phyloP scores from a whole-genome alignment of 1,139 yeast species.

The Debaryomycetaceae sp. region DNA sequence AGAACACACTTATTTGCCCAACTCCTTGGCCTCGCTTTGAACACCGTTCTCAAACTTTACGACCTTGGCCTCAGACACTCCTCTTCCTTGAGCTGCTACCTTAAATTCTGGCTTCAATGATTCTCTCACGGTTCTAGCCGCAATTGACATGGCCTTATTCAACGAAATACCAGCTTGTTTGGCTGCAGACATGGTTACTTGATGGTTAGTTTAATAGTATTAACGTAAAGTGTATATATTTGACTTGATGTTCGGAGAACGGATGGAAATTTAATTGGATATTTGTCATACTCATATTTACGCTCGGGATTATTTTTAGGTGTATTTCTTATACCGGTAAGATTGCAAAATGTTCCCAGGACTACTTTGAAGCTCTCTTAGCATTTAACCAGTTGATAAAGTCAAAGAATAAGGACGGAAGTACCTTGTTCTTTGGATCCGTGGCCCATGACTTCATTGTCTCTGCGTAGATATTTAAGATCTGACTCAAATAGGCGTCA shows the following conservation, averaged over 20 bases:
- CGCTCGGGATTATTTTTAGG: neutral
- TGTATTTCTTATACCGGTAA: neutral
- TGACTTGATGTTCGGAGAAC: slow-evolving; percentile 3
- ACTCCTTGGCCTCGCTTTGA: slow-evolving; percentile 33
- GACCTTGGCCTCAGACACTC: slow-evolving; percentile 69
- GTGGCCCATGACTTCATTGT: slow-evolving; percentile 62
- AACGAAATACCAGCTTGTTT: slow-evolving; percentile 84
- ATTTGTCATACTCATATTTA: slow-evolving; percentile 1
- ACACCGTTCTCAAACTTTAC: slow-evolving; percentile 72
- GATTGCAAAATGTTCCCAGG: slow-evolving; percentile 1
- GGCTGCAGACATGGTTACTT: slow-evolving; percentile 61
- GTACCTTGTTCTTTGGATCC: slow-evolving; percentile 45
- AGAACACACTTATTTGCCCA: slow-evolving; percentile 15
- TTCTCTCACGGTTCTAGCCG: slow-evolving; percentile 85
- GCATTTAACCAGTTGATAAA: slow-evolving; percentile 76
- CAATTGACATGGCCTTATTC: slow-evolving; percentile 87
- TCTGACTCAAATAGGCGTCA: slow-evolving; percentile 22
- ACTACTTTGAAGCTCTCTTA: slow-evolving; percentile 17
- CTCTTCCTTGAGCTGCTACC: slow-evolving; percentile 73
- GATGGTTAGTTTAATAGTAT: neutral
- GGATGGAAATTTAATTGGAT: slow-evolving; percentile 3
- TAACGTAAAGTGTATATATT: neutral
- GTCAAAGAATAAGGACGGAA: slow-evolving; percentile 67
- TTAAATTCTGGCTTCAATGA: slow-evolving; percentile 87
- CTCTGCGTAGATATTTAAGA: slow-evolving; percentile 55